A percentile compares a stretch with the other conserved stretches of the same genome.
Conservation (phyloP, 1,284 basidiomycete species). For the Tranzscheliella williamsii region DNA sequence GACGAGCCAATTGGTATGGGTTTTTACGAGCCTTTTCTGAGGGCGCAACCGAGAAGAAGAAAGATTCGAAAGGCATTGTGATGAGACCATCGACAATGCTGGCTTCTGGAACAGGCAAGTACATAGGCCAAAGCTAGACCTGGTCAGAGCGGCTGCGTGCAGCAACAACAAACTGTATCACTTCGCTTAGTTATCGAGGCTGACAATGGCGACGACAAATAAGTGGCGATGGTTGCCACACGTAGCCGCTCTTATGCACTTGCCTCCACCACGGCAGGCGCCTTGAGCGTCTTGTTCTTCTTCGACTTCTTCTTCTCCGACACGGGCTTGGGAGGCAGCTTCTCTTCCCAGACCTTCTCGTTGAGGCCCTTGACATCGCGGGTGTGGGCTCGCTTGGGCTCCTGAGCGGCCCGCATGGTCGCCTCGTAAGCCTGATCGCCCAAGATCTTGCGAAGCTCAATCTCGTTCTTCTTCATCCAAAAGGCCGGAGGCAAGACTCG, state of each 20-base stretch:
- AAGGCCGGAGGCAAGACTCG: constrained; percentile 50
- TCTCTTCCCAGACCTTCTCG: constrained; percentile 56
- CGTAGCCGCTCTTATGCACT: constrained; percentile 42
- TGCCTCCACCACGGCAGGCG: constrained; percentile 30
- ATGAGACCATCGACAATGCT: neutral
- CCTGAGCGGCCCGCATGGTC: constrained; percentile 43
- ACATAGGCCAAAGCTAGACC: constrained; percentile 23
- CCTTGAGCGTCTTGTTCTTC: constrained; percentile 36
- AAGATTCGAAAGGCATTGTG: constrained; percentile 5
- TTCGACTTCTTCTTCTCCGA: constrained; percentile 39
- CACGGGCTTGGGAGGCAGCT: constrained; percentile 35
- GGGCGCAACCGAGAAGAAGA: constrained; percentile 9
- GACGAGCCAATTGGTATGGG: constrained; percentile 35
- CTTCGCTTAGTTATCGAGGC: neutral
- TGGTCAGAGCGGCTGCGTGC: constrained; percentile 40
- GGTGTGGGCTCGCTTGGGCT: constrained; percentile 30
- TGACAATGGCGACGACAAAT: too few relatives aligned
- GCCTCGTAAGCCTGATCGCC: constrained; percentile 47
- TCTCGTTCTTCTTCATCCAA: constrained; percentile 56
- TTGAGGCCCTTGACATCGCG: constrained; percentile 52
- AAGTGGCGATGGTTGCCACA: constrained; percentile 27
- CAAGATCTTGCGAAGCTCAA: constrained; percentile 49
- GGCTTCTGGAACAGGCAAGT: too few relatives aligned
- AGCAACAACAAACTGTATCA: constrained; percentile 20
- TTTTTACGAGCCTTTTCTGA: constrained; percentile 32